A percentile compares a stretch with the other conserved stretches of the same genome.
Evolutionary conservation across 2,329 filamentous ascomycete species (phyloP).

Genomic region (Cladosporium austrohemisphaericum): DNA sequence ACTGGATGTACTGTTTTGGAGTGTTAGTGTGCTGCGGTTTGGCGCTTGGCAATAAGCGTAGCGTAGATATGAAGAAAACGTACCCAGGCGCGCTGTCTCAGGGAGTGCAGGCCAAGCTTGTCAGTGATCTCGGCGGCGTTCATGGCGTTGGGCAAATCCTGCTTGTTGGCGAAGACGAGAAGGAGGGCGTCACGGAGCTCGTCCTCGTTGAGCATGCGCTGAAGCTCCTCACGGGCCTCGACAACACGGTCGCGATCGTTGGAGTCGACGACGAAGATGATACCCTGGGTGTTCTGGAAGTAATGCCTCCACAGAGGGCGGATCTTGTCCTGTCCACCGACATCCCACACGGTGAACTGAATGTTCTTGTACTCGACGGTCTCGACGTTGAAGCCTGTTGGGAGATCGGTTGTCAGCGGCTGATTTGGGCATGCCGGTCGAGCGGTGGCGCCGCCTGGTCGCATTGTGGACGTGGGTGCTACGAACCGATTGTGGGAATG

Average conservation of each 20-base stretch:
- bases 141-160: constrained; percentile 96
- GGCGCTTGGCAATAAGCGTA: not conserved
- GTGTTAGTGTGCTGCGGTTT: constrained; percentile 1
- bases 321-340: constrained; percentile 98
- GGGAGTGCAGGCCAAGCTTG: constrained; percentile 98
- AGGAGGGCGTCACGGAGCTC: constrained; percentile 96
- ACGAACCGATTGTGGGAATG: constrained; percentile 82
- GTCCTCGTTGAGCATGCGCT: constrained; percentile 95
- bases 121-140: constrained; percentile 99
- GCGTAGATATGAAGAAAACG: constrained; percentile 35
- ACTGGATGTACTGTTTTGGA: constrained; percentile 81
- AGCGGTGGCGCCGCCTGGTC: not conserved
- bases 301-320: constrained; percentile 96
- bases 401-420: constrained; percentile 4
- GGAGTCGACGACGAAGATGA: constrained; percentile 98
- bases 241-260: constrained; percentile 88
- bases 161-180: constrained; percentile 98
- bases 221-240: constrained; percentile 87
- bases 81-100: constrained; percentile 99
- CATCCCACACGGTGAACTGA: constrained; percentile 99
- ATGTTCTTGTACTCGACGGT: constrained; percentile 99
- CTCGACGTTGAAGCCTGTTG: constrained; percentile 87
- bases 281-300: constrained; percentile 89
- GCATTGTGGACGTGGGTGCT: not conserved
- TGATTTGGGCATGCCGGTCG: not conserved